Evolutionary conservation across 345 rosid genomes (phyloP), one percentile per base, ranked within the genome.

Genomic region (Eucalyptus curtisii): DNA sequence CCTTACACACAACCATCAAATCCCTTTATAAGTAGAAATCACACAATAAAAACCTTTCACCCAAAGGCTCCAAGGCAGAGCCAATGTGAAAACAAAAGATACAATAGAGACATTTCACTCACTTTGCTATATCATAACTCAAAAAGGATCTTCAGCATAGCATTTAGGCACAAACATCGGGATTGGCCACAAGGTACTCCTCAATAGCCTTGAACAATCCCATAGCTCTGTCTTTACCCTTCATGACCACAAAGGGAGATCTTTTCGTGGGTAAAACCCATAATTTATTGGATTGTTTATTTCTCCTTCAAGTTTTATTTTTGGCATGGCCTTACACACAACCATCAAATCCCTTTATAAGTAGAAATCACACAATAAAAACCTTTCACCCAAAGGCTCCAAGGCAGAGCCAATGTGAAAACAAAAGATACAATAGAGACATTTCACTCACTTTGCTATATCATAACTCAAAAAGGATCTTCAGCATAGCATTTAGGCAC

Each of bases 151-250:
- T 57, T 57, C 19, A 44, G 1, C 0, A 50, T 31, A 55, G 5
- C 37, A 9, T 27, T 89, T 17, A 87, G 16, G 47, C 80, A 40
- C 87, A 91, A 40, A 80, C 88, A 13, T 87, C 90, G 53, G 90
- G 90, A 44, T 91, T 90, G 11, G 91, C 91, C 49, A 87, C 20
- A 42, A 91, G 88, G 88, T 90, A 91, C 7, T 88, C 91, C 49
- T 90, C 92, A 25, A 91, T 50, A 13, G 88, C 89, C 87, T 89
- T 90, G 57, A 33, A 89, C 47, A 91, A 49, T 19, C 91, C 93
- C 68, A 88, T 61, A 24, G 90, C 86, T 76, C 47, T 89, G 45
- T 79, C 79, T 37, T 89, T 86, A 19, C 90, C 88, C 44, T 5
- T 17, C 13, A 33, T 8, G 42, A 17, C 44, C 44, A 31, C 80